phyloP scores from a whole-genome alignment of 768 basidiomycete genomes.

The Hypsizygus marmoreus region DNA sequence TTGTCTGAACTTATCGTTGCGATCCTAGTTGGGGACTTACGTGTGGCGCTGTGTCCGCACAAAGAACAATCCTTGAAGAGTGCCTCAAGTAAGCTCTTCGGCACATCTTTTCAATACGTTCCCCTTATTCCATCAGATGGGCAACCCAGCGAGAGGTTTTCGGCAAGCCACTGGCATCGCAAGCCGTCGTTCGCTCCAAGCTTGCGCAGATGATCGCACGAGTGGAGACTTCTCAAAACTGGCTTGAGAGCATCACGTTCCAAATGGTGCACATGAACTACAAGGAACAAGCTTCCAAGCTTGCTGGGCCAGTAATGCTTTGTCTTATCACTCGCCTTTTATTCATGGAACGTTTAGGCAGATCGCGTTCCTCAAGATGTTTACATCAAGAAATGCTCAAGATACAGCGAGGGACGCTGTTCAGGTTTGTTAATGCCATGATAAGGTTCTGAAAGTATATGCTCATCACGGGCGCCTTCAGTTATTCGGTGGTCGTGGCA shows the following conservation, averaged over 20 bases:
- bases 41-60: slow-evolving; percentile 25
- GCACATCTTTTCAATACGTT: background rate
- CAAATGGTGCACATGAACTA: slow-evolving; percentile 89
- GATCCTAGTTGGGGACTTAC: slow-evolving; percentile 17
- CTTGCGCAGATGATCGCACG: slow-evolving; percentile 87
- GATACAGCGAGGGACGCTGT: slow-evolving; percentile 60
- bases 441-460: slow-evolving; percentile 31
- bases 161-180: slow-evolving; percentile 79
- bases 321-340: background rate
- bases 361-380: slow-evolving; percentile 73
- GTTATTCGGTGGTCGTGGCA: slow-evolving; percentile 86
- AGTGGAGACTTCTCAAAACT: slow-evolving; percentile 59
- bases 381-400: slow-evolving; percentile 59
- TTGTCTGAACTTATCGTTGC: background rate
- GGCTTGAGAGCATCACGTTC: slow-evolving; percentile 83
- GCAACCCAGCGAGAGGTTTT: slow-evolving; percentile 85
- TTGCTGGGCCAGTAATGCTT: slow-evolving; percentile 58
- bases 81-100: slow-evolving; percentile 63
- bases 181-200: slow-evolving; percentile 86
- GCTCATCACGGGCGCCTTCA: no score
- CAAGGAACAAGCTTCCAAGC: slow-evolving; percentile 68
- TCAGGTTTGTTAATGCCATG: slow-evolving; percentile 19
- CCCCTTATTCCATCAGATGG: slow-evolving; percentile 63
- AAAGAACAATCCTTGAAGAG: slow-evolving; percentile 70
- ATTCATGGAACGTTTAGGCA: slow-evolving; percentile 35